Evolutionary conservation across 768 basidiomycete genomes (phyloP), one percentile per base, ranked within the genome.

Genomic region (Boletellus ananiceps): DNA sequence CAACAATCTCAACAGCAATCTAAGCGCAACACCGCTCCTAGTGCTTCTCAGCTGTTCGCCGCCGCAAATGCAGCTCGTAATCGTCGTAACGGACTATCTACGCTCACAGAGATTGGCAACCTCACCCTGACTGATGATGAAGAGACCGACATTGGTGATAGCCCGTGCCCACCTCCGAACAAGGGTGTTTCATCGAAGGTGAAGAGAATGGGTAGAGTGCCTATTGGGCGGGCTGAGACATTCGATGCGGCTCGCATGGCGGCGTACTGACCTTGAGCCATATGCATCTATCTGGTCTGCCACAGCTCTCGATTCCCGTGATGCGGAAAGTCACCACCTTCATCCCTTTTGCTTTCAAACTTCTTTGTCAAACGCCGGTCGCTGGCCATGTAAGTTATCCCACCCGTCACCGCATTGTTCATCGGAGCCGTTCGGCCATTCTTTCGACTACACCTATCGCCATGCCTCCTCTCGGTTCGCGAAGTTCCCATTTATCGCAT

Each of bases 141-240:
- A 38, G 86, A 88, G 46, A 81, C 79, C 5, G 87, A 89, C 57
- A 66, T 89, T 38, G 89, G 88, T 13, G 89, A 88, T 59, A 93
- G 90, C 58, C 92, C 92, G 5, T 95, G 92, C 69, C 89, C 89
- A 3, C 84, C 88, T 40, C 82, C 86, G 11, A 81, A 76, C 31
- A 88, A 85, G 61, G 71, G 69, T 35, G 65, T 69, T 38, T 66
- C 70, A 18, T 74, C 79, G 47, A 83, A 84, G 64, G 73, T 69
- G 60, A 87, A 82, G 69, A 83, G 80, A 66, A 54, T 74, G 16
- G 70, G 62, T 1, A 74, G 78, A 34, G 70, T 63, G 25, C 74
- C 78, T 12, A 69, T 88, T 31, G 57, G 67, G 9, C 77, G 84
- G 14, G 78, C 85, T 2, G 86, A 88, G 65, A 88, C 87, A 4